phyloP scores from a whole-genome alignment of 2,329 filamentous ascomycete species.

The Neofusicoccum sp. region DNA sequence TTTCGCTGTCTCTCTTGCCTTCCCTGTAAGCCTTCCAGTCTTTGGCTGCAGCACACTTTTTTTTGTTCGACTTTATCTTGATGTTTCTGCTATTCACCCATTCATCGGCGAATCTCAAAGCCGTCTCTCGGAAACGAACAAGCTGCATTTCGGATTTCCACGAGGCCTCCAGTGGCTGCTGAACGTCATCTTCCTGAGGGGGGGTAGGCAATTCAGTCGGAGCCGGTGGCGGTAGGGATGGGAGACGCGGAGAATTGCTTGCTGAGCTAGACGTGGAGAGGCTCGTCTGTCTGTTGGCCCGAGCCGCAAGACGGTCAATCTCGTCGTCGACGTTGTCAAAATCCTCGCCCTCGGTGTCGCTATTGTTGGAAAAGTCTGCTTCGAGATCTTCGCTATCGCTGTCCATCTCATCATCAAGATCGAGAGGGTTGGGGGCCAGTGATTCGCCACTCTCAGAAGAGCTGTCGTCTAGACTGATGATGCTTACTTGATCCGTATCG shows the following conservation, averaged over 20 bases:
- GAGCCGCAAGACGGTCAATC: neutral
- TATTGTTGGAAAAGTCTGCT: neutral
- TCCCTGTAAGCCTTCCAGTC: neutral
- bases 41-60: neutral
- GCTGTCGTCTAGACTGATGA: neutral
- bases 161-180: neutral
- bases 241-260: neutral
- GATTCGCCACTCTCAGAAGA: neutral
- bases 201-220: neutral
- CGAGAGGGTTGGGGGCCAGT: too few species aligned
- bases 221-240: neutral
- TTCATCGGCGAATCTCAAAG: neutral
- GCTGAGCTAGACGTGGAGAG: too few species aligned
- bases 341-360: neutral
- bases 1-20: neutral
- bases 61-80: neutral
- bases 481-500: neutral
- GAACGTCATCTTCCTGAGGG: neutral
- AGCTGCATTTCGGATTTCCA: slow-evolving; percentile 1
- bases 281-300: neutral
- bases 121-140: neutral
- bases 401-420: neutral
- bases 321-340: neutral
- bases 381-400: neutral
- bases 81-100: too few species aligned